Conservation (phyloP, 2,329 filamentous ascomycete genomes). For the Fusarium pseudonygamai region DNA sequence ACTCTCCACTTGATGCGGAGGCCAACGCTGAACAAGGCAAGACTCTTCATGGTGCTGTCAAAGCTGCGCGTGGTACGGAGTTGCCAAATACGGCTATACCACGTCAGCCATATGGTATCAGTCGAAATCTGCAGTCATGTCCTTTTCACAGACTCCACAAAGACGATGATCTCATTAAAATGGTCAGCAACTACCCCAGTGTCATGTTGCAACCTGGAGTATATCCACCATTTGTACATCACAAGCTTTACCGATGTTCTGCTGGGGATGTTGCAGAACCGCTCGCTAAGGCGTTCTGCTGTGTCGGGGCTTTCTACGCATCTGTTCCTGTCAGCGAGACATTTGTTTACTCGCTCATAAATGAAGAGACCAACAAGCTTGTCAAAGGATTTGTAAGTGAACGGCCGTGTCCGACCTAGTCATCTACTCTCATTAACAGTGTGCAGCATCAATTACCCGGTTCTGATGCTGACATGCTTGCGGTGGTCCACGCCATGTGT, state of each 20-base stretch:
- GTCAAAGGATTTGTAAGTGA: background rate
- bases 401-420: rapidly evolving
- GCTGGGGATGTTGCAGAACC: background rate
- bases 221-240: background rate
- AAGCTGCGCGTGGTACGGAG: background rate
- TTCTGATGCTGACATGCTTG: background rate
- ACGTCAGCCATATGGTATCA: background rate
- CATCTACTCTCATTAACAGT: rapidly evolving
- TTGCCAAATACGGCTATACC: background rate
- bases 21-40: background rate
- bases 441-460: background rate
- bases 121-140: background rate
- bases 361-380: background rate
- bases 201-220: background rate
- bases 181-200: background rate
- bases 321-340: background rate
- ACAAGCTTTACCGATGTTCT: background rate
- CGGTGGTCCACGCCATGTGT: background rate
- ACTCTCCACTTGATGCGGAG: background rate
- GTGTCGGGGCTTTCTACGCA: background rate
- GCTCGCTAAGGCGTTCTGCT: background rate
- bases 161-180: background rate
- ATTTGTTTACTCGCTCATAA: background rate
- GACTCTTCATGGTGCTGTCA: background rate
- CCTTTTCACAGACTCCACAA: background rate